Base-by-base conservation (phyloP, 306 rosid genomes). In the Vigna hirtella region DNA sequence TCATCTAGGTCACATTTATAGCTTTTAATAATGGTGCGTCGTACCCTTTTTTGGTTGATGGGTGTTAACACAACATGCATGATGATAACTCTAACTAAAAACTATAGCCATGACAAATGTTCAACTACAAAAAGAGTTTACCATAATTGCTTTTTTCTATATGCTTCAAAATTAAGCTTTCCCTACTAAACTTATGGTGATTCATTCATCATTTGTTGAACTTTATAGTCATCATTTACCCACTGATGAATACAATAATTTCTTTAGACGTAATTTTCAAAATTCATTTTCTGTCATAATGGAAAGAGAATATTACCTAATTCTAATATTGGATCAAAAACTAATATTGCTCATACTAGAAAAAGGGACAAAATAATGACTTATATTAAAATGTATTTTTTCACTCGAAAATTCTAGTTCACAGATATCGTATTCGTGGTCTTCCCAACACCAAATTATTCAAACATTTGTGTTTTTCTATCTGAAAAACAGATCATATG, bases 141-240 rank as follows among this genome's bases (percentile, higher is more conserved):
- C 47, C 66, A 81, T 78, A 38, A 75, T 42, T 78, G 53, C 38
- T 16, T 48, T 6, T 74, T 30, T 15, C 16, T 16, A 78, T 16
- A 78, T 70, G 65, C 88, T 85, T 82, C 51, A 63, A 45, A 24
- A 48, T 66, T 48, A 85, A 82, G 88, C 79, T 77, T 82, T 57
- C 14, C 68, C 47, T 61, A n/a, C 10, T 6, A 82, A 79, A 2
- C 58, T 55, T 16, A 71, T 48, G 52, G 73, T 79, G 80, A 43
- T 20, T 72, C 76, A 51, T 79, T 17, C 77, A 58, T 15, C 74
- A 58, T 64, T 78, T 63, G 53, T 52, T 67, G 53, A 71, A 10
- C 38, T 34, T 6, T 55, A 62, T 82, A 20, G 77, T 70, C 82
- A 26, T 50, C 69, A 63, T 75, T 82, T 50, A 82, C 30, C 86